Base-by-base conservation (phyloP, 768 basidiomycete genomes). In the Xerocomellus chrysenteron region DNA sequence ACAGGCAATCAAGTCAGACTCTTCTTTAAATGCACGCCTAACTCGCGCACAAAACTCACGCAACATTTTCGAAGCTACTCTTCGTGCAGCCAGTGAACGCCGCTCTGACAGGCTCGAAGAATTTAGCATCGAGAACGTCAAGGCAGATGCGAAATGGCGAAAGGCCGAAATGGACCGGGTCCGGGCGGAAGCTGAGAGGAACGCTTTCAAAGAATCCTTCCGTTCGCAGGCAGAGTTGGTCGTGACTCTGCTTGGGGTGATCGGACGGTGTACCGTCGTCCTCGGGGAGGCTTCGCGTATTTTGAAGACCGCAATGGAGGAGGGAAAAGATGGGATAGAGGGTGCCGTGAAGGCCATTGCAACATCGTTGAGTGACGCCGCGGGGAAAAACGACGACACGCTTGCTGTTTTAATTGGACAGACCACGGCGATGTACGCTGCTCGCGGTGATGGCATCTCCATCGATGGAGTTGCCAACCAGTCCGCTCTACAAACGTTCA, bases 51-150 rank as follows among this genome's bases (percentile, higher is more conserved):
- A 80, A 55, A 94, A 92, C 67, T 85, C 90, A 5, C 79, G 76
- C 58, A 84, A 87, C 33, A 88, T 94, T 80, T 92, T 94, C 65
- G 90, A 92, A 46, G 92, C 90, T 16, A 90, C 88, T 37, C 81
- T 94, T 67, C 83, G 88, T n/a, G 90, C 90, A 16, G 85, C 87
- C 47, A 84, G 87, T 35, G 89, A 94, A 65, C 78, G 92, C 52
- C 85, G 81, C 57, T 89, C 87, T 5, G 90, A 92, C 59, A 85
- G 85, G 61, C 73, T 92, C 36, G 92, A 93, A 66, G 88, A 92
- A 28, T 64, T 81, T 39, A 82, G 79, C 63, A 68, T 84, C 26
- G 86, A 90, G 57, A 87, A 82, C 59, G 75, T 94, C 65, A 87
- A 85, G 65, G 78, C 88, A 24, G 86, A 90, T 56, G 86, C 86